Evolutionary conservation across 352 stramenopile genomes (phyloP), one percentile per base, ranked within the genome.

Genomic region (Globisporangium paroecandrum): DNA sequence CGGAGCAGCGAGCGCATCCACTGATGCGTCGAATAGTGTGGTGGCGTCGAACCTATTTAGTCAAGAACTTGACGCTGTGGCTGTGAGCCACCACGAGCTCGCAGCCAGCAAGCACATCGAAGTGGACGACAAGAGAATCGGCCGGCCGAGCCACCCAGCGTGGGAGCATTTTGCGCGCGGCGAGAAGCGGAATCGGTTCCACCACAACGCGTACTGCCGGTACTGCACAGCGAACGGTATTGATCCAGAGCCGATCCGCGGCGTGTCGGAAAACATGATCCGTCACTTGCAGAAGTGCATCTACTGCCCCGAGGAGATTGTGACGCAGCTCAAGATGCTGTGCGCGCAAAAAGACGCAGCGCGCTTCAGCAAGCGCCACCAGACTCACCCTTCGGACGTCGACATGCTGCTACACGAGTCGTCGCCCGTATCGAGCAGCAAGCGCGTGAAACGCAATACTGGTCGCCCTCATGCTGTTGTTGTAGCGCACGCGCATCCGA

Each of bases 261-360:
- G 87, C 41, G 87, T 93, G 34, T 93, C 83, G 36, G 83, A 81
- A 24, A 91, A 95, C 56, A 95, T 93, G 87, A 93, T 95, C 59
- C 79, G 83, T 18, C 87, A 95, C 64, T 66, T 93, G 66, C 82
- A 95, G 57, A 89, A 91, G 54, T 95, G 87, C 70, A 60, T 83
- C 3, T 91, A 90, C 67, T 93, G 85, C 27, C 87, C 87, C 13
- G 55, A 79, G 22, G 81, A 90, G 18, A 78, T 89, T 29, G 82
- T 95, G 22, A 77, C 75, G 13, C 82, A 91, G 68, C 70, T 95
- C 24, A 82, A 87, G 13, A 65, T 82, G 58, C 36, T 90, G 1
- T 91, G 84, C 47, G 86, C 84, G 15, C 84, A 91, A 54, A 91
- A 89, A 36, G 82, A 90, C 70, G 85, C 82, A 9, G 79, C 78